phyloP scores from a whole-genome alignment of 2,329 filamentous ascomycete species.

The Purpureocillium takamizusanense region DNA sequence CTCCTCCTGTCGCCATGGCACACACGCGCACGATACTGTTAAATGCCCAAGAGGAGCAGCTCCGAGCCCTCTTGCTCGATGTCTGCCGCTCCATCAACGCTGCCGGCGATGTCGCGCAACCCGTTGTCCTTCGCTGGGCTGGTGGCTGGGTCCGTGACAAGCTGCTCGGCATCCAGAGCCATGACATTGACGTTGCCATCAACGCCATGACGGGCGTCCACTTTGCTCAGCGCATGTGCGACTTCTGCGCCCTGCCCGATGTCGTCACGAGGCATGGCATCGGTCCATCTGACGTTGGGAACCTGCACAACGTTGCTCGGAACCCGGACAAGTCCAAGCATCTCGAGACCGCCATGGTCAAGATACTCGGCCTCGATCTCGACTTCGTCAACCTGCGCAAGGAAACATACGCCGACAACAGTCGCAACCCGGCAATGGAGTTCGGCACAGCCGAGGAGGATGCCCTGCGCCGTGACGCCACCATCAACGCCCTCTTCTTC shows the following conservation, averaged over 20 bases:
- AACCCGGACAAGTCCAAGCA: constrained; percentile 98
- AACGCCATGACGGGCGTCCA: constrained; percentile 75
- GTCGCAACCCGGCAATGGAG: constrained; percentile 83
- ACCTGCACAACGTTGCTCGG: constrained; percentile 77
- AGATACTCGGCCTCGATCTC: constrained; percentile 76
- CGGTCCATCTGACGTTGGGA: constrained; percentile 52
- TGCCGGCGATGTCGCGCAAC: constrained; percentile 36
- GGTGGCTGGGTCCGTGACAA: constrained; percentile 87
- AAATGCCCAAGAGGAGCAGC: constrained; percentile 59
- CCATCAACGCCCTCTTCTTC: constrained; percentile 92
- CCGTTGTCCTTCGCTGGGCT: constrained; percentile 64
- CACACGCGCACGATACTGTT: constrained; percentile 37
- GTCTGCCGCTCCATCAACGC: constrained; percentile 57
- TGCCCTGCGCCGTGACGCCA: constrained; percentile 81
- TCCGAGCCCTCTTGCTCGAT: constrained; percentile 71
- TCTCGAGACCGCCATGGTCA: constrained; percentile 82
- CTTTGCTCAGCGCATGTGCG: constrained; percentile 61
- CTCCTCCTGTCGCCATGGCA: constrained; percentile 2
- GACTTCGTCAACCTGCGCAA: constrained; percentile 92
- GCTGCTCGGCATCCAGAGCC: constrained; percentile 59
- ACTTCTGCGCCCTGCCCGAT: constrained; percentile 54
- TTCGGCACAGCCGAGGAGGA: constrained; percentile 91
- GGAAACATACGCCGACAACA: constrained; percentile 84
- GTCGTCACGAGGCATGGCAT: constrained; percentile 54
- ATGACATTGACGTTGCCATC: constrained; percentile 81